Conservation (phyloP, 169 alveolate species). For the Plasmodium relictum region DNA sequence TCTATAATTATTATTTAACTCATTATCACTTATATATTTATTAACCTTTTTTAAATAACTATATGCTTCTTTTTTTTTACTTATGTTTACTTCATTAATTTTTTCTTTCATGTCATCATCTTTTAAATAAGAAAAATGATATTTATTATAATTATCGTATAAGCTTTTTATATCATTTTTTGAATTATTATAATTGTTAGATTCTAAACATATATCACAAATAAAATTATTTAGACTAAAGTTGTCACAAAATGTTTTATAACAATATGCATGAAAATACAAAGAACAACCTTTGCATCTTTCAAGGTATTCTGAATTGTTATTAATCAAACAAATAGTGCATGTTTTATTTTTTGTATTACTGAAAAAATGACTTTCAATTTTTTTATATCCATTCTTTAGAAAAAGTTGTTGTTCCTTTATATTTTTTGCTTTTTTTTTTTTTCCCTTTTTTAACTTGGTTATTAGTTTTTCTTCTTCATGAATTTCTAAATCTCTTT, state of each 20-base stretch:
- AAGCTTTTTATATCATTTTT: not conserved
- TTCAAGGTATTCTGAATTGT: conserved; percentile 40
- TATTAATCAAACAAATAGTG: conserved; percentile 47
- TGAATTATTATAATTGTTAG: no score
- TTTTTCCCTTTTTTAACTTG: conserved; percentile 5
- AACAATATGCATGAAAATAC: conserved; percentile 48
- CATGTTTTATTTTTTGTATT: conserved; percentile 22
- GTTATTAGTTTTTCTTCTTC: conserved; percentile 11
- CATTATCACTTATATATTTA: conserved; percentile 32
- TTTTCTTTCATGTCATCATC: not conserved
- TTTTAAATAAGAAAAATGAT: conserved; percentile 7
- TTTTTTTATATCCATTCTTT: conserved; percentile 4
- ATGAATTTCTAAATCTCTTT: not conserved
- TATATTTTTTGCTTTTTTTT: not conserved
- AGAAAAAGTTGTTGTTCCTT: conserved; percentile 16
- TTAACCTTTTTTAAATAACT: not conserved
- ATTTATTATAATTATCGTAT: not conserved
- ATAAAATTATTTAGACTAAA: conserved; percentile 35
- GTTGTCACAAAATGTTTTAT: conserved; percentile 25
- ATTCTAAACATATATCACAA: conserved; percentile 28
- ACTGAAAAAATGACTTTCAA: conserved; percentile 1
- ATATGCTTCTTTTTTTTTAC: not conserved
- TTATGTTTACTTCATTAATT: not conserved
- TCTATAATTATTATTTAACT: not conserved
- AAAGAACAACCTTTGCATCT: conserved; percentile 40